phyloP scores from a whole-genome alignment of 169 alveolate species.

The Fabrea salina region DNA sequence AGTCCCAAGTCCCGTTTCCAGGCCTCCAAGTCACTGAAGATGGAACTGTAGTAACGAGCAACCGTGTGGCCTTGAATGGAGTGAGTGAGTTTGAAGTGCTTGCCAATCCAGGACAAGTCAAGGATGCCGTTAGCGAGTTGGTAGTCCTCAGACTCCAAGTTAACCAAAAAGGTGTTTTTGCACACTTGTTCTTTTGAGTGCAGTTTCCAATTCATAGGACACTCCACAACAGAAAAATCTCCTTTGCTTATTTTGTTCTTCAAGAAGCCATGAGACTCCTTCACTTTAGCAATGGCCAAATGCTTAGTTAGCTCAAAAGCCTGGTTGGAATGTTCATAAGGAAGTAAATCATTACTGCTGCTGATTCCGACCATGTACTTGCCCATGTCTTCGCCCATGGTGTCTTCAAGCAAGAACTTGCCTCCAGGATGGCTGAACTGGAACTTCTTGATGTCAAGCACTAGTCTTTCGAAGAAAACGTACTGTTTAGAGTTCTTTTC shows the following conservation, averaged over 20 bases:
- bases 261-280: background rate
- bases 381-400: slow-evolving; percentile 16
- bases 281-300: slow-evolving; percentile 1
- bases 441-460: background rate
- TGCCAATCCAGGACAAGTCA: background rate
- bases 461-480: slow-evolving; percentile 1
- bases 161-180: background rate
- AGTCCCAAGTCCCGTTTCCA: slow-evolving; percentile 1
- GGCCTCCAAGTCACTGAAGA: background rate
- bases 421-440: slow-evolving; percentile 25
- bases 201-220: background rate
- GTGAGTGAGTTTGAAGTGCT: slow-evolving; percentile 15
- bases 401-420: background rate
- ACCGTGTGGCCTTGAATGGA: background rate
- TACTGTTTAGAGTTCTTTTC: background rate
- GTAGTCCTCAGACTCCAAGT: background rate
- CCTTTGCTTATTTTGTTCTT: background rate
- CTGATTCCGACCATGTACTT: slow-evolving; percentile 28
- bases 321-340: slow-evolving; percentile 1
- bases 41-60: background rate
- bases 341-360: background rate
- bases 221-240: background rate
- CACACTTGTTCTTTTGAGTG: background rate
- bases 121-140: background rate
- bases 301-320: background rate